These are phyloP conservation scores for Microsporum audouinii DNA, from an alignment of 2,329 filamentous ascomycete genomes.

Conservation along the genomic window DNA sequence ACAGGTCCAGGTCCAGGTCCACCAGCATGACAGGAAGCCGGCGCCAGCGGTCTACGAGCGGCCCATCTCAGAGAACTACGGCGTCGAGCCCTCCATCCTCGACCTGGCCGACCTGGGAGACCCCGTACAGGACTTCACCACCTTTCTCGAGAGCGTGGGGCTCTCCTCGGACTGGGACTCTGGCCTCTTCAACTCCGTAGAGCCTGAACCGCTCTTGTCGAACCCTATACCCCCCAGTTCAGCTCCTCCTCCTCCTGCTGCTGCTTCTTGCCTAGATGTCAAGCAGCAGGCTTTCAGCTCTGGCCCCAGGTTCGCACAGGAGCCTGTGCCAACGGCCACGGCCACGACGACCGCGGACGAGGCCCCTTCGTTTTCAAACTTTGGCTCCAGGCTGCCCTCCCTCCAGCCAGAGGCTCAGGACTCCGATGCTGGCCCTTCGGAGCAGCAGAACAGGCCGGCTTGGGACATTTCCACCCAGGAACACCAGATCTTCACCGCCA, in stretches of 20 bases:
- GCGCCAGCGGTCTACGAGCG: conserved; percentile 22
- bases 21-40: conserved; percentile 24
- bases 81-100: conserved; percentile 35
- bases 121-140: conserved; percentile 39
- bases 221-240: conserved; percentile 24
- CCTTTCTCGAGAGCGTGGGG: conserved; percentile 40
- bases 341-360: conserved; percentile 25
- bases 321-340: conserved; percentile 12
- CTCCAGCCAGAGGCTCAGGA: conserved; percentile 38
- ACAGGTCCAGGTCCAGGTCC: conserved; percentile 16
- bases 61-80: conserved; percentile 33
- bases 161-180: conserved; percentile 41
- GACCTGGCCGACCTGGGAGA: conserved; percentile 38
- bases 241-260: too few species aligned
- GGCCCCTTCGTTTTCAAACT: conserved; percentile 37
- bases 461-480: conserved; percentile 40
- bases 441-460: conserved; percentile 34
- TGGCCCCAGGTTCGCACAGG: conserved; percentile 28
- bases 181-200: conserved; percentile 30
- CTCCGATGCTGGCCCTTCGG: conserved; percentile 32
- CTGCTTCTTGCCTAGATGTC: conserved; percentile 7
- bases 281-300: neutral
- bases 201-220: conserved; percentile 20
- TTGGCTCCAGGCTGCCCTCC: conserved; percentile 38
- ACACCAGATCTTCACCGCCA: conserved; percentile 34